Conservation (phyloP, 192 early-diverging fungal genomes). For the Coemansia sp. region DNA sequence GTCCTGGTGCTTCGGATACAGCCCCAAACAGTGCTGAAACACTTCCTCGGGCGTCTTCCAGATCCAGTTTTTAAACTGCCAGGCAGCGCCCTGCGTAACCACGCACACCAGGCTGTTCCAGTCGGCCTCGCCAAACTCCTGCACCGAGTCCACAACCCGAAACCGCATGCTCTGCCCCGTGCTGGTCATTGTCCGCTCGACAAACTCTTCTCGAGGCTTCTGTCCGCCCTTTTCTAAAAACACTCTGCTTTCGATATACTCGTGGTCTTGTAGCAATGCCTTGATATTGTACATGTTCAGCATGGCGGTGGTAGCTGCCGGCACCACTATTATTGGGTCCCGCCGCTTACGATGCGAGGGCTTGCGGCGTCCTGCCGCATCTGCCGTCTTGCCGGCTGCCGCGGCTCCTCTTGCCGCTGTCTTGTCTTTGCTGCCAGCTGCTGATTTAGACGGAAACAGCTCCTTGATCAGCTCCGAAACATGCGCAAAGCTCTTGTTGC, state of each 20-base stretch:
- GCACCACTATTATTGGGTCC: constrained; percentile 89
- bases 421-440: not conserved
- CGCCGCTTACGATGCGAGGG: constrained; percentile 36
- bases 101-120: constrained; percentile 90
- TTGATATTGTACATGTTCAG: constrained; percentile 88
- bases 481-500: constrained; percentile 44
- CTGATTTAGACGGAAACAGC: constrained; percentile 33
- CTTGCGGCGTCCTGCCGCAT: constrained; percentile 6
- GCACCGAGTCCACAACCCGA: constrained; percentile 78
- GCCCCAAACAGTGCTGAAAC: constrained; percentile 72
- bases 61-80: constrained; percentile 94
- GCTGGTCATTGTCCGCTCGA: constrained; percentile 57
- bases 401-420: not conserved
- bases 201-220: constrained; percentile 63
- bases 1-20: constrained; percentile 54
- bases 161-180: constrained; percentile 58
- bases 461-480: constrained; percentile 39
- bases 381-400: constrained; percentile 23
- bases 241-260: constrained; percentile 64
- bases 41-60: constrained; percentile 80
- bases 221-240: constrained; percentile 60
- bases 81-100: constrained; percentile 84
- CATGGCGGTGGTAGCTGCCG: constrained; percentile 76
- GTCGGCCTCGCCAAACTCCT: constrained; percentile 69
- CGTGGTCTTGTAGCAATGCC: constrained; percentile 74